Conservation (phyloP, 2,329 filamentous ascomycete genomes). For the Ascochyta koolunga region DNA sequence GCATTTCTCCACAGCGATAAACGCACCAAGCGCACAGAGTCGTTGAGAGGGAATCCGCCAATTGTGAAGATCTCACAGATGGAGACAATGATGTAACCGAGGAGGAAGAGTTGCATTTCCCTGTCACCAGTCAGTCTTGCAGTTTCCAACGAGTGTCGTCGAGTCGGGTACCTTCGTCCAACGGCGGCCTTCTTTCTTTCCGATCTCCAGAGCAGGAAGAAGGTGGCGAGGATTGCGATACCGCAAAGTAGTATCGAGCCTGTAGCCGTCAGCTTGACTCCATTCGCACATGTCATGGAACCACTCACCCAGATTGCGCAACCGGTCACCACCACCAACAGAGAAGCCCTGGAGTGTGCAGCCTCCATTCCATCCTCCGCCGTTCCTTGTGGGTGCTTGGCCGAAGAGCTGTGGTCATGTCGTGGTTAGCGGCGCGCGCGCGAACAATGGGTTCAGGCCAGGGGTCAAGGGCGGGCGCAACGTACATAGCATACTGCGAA, state of each 20-base stretch:
- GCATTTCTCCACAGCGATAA: neutral
- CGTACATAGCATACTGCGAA: conserved; percentile 56
- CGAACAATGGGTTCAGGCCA: conserved; percentile 16
- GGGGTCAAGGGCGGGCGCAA: conserved; percentile 23
- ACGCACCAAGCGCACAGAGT: conserved; percentile 73
- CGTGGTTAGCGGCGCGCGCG: conserved; percentile 35
- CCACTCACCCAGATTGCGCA: conserved; percentile 83
- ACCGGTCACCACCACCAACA: conserved; percentile 66
- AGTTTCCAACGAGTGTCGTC: neutral
- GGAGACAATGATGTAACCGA: conserved; percentile 83
- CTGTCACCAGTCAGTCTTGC: conserved; percentile 56
- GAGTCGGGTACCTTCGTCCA: conserved; percentile 70
- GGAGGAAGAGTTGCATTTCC: conserved; percentile 94
- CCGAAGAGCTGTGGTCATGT: conserved; percentile 65
- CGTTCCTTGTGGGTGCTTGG: conserved; percentile 63
- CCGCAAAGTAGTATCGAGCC: conserved; percentile 87
- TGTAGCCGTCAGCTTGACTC: conserved; percentile 48
- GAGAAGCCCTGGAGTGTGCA: conserved; percentile 79
- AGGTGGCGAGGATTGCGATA: conserved; percentile 72
- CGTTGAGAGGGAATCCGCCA: conserved; percentile 80
- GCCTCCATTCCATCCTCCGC: conserved; percentile 63
- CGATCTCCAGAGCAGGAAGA: conserved; percentile 76
- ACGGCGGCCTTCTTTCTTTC: conserved; percentile 93
- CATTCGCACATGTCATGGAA: conserved; percentile 8
- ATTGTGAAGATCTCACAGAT: conserved; percentile 98